phyloP scores from a whole-genome alignment of 768 basidiomycete species.

The Mrakia gelida region DNA sequence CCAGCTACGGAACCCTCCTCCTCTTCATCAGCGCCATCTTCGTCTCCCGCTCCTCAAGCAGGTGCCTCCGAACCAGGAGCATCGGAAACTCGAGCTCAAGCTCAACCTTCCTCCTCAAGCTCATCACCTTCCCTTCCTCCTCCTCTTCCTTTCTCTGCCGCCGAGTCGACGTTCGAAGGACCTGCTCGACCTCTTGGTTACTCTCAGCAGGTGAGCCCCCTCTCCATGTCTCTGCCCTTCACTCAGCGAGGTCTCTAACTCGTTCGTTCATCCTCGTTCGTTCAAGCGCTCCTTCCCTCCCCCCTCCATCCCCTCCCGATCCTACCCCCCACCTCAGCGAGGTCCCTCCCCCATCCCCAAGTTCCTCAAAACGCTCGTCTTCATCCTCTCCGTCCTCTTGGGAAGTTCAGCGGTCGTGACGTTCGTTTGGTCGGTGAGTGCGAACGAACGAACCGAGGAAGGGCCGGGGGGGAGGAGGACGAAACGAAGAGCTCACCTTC shows the following conservation, averaged over 20 bases:
- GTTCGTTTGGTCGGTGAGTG: neutral
- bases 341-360: constrained; percentile 3
- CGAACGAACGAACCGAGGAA: neutral
- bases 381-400: neutral
- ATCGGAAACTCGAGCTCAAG: neutral
- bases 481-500: neutral
- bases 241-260: no score
- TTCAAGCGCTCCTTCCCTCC: neutral
- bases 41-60: neutral
- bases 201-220: neutral
- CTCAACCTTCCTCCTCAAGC: neutral
- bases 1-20: neutral
- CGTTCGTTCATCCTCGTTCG: neutral
- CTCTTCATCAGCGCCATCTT: neutral
- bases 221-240: neutral
- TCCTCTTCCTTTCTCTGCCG: neutral
- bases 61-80: neutral
- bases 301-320: neutral
- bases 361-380: constrained; percentile 7
- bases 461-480: neutral
- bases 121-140: neutral
- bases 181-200: neutral
- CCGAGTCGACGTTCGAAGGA: no score
- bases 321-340: neutral
- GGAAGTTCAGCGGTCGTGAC: neutral